Percentiles rank a stretch among this genome's conserved stretches.
These are phyloP conservation scores for Russula sp. DNA, from an alignment of 768 basidiomycete species.

Conservation along the genomic window DNA sequence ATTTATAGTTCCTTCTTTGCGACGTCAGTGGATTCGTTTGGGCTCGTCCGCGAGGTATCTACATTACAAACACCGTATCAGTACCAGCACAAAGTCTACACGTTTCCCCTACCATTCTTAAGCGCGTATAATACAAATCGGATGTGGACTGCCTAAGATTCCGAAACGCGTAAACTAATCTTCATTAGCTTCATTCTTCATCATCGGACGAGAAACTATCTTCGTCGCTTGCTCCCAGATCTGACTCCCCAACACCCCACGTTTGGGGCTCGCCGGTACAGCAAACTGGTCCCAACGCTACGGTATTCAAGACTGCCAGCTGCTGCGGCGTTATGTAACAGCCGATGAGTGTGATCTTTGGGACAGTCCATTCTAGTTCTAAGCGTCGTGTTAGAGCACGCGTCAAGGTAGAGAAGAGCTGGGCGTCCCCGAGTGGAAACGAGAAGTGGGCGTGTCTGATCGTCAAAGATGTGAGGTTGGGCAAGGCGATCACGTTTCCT, in stretches of 20 bases:
- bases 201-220: not conserved
- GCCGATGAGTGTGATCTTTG: not conserved
- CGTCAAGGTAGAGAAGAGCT: conserved; percentile 14
- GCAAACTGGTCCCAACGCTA: not conserved
- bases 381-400: conserved; percentile 4
- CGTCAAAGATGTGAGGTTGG: not conserved
- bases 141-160: not conserved
- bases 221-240: not conserved
- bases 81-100: not conserved
- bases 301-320: conserved; percentile 3
- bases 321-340: conserved; percentile 16
- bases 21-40: too few species aligned
- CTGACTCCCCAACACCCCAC: conserved; percentile 11
- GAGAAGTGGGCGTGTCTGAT: conserved; percentile 15
- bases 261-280: conserved; percentile 8
- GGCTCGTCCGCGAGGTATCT: not conserved
- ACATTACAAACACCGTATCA: too few species aligned
- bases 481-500: not conserved
- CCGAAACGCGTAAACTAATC: not conserved
- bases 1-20: too few species aligned
- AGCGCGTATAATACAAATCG: not conserved
- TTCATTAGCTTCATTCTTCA: too few species aligned
- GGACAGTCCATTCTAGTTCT: not conserved
- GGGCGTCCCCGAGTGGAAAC: conserved; percentile 8
- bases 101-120: too few species aligned